A percentile compares a stretch with the other conserved stretches of the same genome.
Conservation (phyloP, 306 rosid genomes). For the Vigna unguiculata region DNA sequence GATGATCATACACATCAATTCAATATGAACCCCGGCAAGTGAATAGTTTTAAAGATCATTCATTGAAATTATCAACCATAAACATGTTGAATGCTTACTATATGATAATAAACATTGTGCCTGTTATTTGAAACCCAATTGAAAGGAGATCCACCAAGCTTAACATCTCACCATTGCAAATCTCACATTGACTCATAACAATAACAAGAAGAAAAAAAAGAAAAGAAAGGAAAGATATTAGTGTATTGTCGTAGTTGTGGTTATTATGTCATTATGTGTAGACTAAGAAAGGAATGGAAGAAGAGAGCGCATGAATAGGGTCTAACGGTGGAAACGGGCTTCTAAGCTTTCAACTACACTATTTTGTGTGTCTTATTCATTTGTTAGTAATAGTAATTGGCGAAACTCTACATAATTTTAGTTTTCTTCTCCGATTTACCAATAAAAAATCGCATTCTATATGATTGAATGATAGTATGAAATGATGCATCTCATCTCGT, state of each 20-base stretch:
- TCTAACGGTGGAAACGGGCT: constrained; percentile 51
- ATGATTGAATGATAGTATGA: neutral
- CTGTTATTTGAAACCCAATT: constrained; percentile 2
- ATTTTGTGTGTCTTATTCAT: constrained; percentile 21
- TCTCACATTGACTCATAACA: too few relatives aligned
- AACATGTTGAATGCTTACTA: neutral
- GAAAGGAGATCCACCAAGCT: neutral
- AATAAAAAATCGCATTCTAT: neutral
- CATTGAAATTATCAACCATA: neutral
- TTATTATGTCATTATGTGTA: neutral
- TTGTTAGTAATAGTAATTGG: neutral
- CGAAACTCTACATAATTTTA: neutral
- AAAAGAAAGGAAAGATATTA: neutral
- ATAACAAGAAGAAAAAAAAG: constrained; percentile 4
- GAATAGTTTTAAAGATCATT: neutral
- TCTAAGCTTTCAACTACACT: constrained; percentile 19
- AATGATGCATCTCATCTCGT: too few relatives aligned
- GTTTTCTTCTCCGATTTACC: neutral
- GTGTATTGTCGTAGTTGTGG: neutral
- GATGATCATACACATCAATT: neutral
- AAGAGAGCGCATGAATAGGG: constrained; percentile 47
- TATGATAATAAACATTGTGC: neutral
- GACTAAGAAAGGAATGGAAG: constrained; percentile 17
- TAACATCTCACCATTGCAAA: neutral
- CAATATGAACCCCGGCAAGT: neutral